Percentiles rank a stretch among this genome's conserved stretches.
Evolutionary conservation across 2,329 filamentous ascomycete genomes (phyloP).

Genomic region (Claviceps fusiformis): DNA sequence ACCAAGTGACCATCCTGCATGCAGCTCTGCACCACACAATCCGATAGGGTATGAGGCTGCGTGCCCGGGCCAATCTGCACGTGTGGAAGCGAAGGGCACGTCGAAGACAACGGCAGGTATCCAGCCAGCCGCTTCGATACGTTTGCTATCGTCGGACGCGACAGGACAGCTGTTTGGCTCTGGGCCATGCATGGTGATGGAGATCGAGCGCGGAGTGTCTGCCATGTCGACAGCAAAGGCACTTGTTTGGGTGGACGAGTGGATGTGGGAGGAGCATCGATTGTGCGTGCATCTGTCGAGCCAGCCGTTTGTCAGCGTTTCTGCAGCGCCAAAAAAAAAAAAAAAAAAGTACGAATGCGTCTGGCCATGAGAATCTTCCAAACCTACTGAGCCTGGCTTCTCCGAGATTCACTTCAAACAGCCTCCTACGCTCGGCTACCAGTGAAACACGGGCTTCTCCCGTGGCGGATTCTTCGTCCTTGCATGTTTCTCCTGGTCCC

Average conservation of each 20-base stretch:
- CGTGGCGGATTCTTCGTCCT: background rate
- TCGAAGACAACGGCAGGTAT: conserved; percentile 4
- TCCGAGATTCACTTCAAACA: conserved; percentile 11
- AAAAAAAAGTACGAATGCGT: background rate
- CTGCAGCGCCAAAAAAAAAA: too few relatives aligned
- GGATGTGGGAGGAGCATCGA: background rate
- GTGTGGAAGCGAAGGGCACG: conserved; percentile 3
- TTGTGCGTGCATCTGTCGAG: background rate
- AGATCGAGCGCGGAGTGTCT: background rate
- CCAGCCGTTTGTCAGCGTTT: background rate
- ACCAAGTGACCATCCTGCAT: background rate
- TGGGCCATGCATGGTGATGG: conserved; percentile 4
- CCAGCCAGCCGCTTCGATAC: conserved; percentile 4
- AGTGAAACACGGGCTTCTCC: conserved; percentile 4
- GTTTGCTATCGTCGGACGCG: conserved; percentile 3
- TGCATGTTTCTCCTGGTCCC: background rate
- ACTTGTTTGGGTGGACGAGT: background rate
- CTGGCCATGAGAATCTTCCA: too few relatives aligned
- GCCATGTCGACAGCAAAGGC: background rate
- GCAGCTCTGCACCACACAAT: conserved; percentile 1
- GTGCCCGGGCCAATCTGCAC: background rate
- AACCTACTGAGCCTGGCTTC: background rate
- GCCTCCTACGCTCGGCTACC: conserved; percentile 13
- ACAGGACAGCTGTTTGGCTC: conserved; percentile 3
- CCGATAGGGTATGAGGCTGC: conserved; percentile 1